Evolutionary conservation across 2,329 filamentous ascomycete species (phyloP), one percentile per base, ranked within the genome.

Genomic region (Colletotrichum salicis): DNA sequence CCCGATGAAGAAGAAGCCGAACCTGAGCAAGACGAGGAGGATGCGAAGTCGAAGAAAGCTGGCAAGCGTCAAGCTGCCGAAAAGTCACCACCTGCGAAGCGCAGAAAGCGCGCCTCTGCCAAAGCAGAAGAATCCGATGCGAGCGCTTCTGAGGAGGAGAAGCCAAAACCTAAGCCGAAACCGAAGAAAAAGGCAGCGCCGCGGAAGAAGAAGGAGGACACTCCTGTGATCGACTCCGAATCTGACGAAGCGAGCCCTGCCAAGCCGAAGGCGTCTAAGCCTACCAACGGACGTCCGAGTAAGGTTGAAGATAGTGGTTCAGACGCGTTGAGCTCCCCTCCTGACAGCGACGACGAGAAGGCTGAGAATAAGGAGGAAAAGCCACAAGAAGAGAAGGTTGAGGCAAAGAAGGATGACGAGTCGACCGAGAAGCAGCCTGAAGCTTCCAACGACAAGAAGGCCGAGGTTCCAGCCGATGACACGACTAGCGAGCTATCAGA

Each of bases 401-500:
- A 66, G 51, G 41, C 59, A 13, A 27, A 22, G 4, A 72, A 58
- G 31, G 59, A 71, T 22, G 54, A 69, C 5, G 41, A 56, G 37
- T 1, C 41, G 64, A 24, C 29, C 13, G 66, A 73, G 15, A 71
- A 73, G 11, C 7, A 45, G 19, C 3, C 35, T n/a, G 65, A 71
- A 54, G 65, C 66, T 45, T 71, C 22, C 68, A 27, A 19, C 8
- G 71, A 70, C 24, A 70, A 37, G 54, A 57, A 67, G 19, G 19
- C 3, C 22, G 52, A 63, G n/a, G 65, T 45, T 11, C 29, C 64
- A 2, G 19, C 33, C 5, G 68, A 74, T 24, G 73, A 74, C 37
- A 70, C 57, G 19, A 69, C 67, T 3, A 76, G 75, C 77, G 92
- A 93, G 65, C 84, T 94, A 80, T 96, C 93, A 0, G 87, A 89